phyloP scores from a whole-genome alignment of 345 rosid species.

The Reutealis trisperma region DNA sequence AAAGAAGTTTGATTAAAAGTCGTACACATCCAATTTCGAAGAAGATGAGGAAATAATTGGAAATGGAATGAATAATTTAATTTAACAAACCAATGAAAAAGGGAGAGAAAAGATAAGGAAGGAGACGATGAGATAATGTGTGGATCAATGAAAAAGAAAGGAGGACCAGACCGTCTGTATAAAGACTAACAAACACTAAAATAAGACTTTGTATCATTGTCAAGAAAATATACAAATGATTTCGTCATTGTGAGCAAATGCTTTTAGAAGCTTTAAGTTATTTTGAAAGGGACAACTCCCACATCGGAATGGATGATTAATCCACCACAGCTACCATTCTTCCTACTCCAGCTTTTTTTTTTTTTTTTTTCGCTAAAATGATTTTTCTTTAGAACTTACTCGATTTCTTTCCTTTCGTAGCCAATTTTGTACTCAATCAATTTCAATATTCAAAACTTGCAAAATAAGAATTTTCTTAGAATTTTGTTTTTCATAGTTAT shows the following conservation, averaged over 20 bases:
- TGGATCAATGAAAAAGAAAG: neutral
- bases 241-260: neutral
- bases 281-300: neutral
- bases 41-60: neutral
- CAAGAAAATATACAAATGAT: neutral
- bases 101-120: neutral
- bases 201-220: neutral
- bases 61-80: neutral
- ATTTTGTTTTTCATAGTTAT: too few relatives aligned
- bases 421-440: slow-evolving; percentile 1
- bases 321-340: neutral
- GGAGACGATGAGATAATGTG: neutral
- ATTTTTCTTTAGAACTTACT: neutral
- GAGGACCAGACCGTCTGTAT: neutral
- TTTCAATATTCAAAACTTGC: neutral
- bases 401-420: neutral
- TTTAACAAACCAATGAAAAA: neutral
- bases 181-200: neutral
- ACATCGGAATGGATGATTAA: neutral
- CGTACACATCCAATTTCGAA: too few relatives aligned
- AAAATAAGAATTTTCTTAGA: too few relatives aligned
- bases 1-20: too few relatives aligned
- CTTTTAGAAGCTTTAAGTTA: neutral
- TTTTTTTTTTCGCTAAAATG: neutral
- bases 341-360: neutral